Evolutionary conservation across 2,329 filamentous ascomycete genomes (phyloP), one percentile per base, ranked within the genome.

Genomic region (Cladosporium colombiae): DNA sequence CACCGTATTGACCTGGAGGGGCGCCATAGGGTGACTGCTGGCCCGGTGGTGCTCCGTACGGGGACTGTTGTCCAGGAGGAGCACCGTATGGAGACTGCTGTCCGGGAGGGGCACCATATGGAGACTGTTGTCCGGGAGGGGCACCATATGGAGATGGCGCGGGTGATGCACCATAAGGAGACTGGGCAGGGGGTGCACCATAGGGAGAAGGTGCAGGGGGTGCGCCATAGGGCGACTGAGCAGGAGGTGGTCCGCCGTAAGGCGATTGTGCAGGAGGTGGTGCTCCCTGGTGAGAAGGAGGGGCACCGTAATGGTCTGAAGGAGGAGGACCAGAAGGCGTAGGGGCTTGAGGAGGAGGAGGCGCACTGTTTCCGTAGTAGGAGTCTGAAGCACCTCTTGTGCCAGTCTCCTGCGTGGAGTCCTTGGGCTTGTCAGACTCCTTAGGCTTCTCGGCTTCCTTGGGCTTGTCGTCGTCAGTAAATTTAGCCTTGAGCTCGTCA

Each of bases 401-500:
- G 61, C 62, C 70, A 65, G 72, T 65, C 67, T 69, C 64, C 63
- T 73, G 65, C 69, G 68, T 73, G 13, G 25, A 65, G 69, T 69
- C 74, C 35, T 76, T 71, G n/a, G 69, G 65, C 53, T 76, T 69
- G 66, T 78, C 74, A n/a, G 68, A 64, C 67, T 76, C 66, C 14
- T 57, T 57, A 7, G 33, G 66, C 70, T 69, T 74, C 44, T 77
- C 71, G n/a, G 52, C 25, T 55, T 76, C 70, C 67, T 78, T 74
- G n/a, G 69, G 65, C 68, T 76, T 73, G 61, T 59, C 56, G 44
- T 71, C 66, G 64, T 74, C 72, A n/a, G 71, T 68, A 37, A 74
- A 69, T 31, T 70, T 74, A 25, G 73, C 68, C 67, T 79, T 77
- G 55, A 80, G 76, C 62, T 79, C 77, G 65, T 80, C 73, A 67